Evolutionary conservation across 2,329 filamentous ascomycete species (phyloP).

Genomic region (Nothopassalora personata): DNA sequence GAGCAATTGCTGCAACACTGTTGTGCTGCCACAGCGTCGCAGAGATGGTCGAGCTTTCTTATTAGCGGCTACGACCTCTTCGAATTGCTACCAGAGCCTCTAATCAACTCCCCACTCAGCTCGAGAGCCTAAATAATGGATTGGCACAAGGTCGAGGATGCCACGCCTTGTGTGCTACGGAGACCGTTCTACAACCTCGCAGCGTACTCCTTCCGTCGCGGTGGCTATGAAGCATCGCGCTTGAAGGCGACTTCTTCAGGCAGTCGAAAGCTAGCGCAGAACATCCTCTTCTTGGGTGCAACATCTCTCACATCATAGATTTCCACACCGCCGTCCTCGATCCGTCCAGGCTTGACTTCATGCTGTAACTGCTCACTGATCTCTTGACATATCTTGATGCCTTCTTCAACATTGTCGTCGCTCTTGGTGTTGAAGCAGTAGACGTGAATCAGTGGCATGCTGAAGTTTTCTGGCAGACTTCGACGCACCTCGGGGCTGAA

Average conservation of each 20-base stretch:
- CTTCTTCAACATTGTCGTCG: slow-evolving; percentile 62
- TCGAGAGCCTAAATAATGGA: neutral
- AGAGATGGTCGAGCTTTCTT: too few species aligned
- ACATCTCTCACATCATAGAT: slow-evolving; percentile 73
- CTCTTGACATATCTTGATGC: slow-evolving; percentile 58
- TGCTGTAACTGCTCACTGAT: slow-evolving; percentile 58
- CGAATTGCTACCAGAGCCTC: neutral
- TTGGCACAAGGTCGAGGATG: neutral
- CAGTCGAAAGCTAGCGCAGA: slow-evolving; percentile 85
- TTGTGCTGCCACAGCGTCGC: neutral
- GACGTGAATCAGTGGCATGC: slow-evolving; percentile 80
- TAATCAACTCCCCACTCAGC: neutral
- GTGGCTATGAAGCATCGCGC: neutral
- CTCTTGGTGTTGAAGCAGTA: slow-evolving; percentile 88
- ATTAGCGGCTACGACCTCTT: too few species aligned
- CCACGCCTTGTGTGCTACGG: neutral
- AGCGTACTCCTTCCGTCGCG: neutral
- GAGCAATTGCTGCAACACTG: too few species aligned
- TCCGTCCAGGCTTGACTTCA: slow-evolving; percentile 51
- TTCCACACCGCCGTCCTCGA: slow-evolving; percentile 49
- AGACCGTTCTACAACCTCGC: neutral
- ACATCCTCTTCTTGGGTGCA: slow-evolving; percentile 92
- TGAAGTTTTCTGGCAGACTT: slow-evolving; percentile 22
- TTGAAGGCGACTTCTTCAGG: slow-evolving; percentile 65
- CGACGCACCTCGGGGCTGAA: slow-evolving; percentile 49